Conservation (phyloP, 2,329 filamentous ascomycete species). For the Rutstroemia sp. region DNA sequence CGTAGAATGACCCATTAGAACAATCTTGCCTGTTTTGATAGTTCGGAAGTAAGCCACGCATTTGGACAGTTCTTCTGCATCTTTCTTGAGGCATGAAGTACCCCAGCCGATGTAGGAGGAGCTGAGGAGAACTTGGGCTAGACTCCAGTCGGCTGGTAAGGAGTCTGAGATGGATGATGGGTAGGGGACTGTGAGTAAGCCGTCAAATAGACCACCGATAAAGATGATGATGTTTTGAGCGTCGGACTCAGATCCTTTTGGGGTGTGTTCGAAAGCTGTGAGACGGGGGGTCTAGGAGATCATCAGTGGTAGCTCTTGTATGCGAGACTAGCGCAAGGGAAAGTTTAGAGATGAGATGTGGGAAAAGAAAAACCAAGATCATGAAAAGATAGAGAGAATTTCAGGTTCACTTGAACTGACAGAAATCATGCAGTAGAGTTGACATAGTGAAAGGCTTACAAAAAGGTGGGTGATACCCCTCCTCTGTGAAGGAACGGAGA, state of each 20-base stretch:
- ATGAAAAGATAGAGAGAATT: neutral
- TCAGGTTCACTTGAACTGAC: neutral
- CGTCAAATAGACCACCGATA: conserved; percentile 48
- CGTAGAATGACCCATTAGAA: conserved; percentile 63
- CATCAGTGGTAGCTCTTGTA: neutral
- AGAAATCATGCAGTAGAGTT: neutral
- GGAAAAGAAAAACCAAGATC: neutral
- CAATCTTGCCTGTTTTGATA: conserved; percentile 44
- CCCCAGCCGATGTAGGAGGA: conserved; percentile 36
- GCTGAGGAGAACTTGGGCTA: conserved; percentile 39
- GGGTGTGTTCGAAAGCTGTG: conserved; percentile 29
- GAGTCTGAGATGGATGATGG: conserved; percentile 32
- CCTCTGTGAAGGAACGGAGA: neutral
- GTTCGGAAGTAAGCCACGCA: conserved; percentile 41
- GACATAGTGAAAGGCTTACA: conserved; percentile 8
- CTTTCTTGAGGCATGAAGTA: conserved; percentile 37
- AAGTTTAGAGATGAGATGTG: neutral
- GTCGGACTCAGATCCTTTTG: conserved; percentile 10
- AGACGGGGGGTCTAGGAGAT: conserved; percentile 21
- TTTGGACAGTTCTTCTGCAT: conserved; percentile 41
- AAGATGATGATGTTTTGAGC: conserved; percentile 42
- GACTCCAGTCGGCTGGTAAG: conserved; percentile 34
- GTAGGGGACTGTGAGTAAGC: conserved; percentile 43
- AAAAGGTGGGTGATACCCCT: conserved; percentile 15
- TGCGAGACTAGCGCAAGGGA: neutral